These are phyloP conservation scores for Lentinus tigrinus DNA, from an alignment of 768 basidiomycete species.

Conservation along the genomic window DNA sequence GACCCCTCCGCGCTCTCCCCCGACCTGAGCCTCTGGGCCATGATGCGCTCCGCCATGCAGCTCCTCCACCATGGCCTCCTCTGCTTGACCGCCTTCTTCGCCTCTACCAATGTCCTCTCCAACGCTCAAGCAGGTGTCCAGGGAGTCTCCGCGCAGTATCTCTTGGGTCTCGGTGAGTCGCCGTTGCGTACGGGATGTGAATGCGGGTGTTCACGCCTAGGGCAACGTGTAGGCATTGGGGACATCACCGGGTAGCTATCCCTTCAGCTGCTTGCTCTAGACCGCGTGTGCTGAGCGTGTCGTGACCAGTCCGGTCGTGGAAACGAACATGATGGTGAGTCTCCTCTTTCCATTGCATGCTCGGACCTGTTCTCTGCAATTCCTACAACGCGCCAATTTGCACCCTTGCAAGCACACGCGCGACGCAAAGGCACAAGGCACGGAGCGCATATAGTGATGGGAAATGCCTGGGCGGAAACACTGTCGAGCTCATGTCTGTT, in stretches of 20 bases:
- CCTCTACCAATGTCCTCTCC: conserved; percentile 15
- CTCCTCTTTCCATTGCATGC: not conserved
- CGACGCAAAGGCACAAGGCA: no score
- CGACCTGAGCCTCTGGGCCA: conserved; percentile 24
- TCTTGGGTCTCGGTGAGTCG: conserved; percentile 56
- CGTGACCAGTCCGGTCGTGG: conserved; percentile 61
- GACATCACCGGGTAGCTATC: conserved; percentile 67
- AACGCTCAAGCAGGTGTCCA: conserved; percentile 23
- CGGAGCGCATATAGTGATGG: no score
- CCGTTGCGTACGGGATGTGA: not conserved
- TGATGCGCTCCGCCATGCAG: conserved; percentile 18
- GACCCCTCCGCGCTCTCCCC: conserved; percentile 15
- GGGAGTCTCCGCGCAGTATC: conserved; percentile 43
- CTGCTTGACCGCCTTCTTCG: conserved; percentile 20
- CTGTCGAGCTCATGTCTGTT: no score
- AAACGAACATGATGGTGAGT: conserved; percentile 80
- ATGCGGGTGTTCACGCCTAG: not conserved
- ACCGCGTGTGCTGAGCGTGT: conserved; percentile 4
- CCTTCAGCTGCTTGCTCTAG: conserved; percentile 4
- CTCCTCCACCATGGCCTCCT: conserved; percentile 17
- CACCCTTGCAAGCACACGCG: no score
- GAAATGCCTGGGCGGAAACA: no score
- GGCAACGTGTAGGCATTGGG: conserved; percentile 49
- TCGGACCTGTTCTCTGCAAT: no score
- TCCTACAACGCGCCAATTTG: no score